Evolutionary conservation across 441 rosid genomes (phyloP).

Genomic region (Mallotus repandus): DNA sequence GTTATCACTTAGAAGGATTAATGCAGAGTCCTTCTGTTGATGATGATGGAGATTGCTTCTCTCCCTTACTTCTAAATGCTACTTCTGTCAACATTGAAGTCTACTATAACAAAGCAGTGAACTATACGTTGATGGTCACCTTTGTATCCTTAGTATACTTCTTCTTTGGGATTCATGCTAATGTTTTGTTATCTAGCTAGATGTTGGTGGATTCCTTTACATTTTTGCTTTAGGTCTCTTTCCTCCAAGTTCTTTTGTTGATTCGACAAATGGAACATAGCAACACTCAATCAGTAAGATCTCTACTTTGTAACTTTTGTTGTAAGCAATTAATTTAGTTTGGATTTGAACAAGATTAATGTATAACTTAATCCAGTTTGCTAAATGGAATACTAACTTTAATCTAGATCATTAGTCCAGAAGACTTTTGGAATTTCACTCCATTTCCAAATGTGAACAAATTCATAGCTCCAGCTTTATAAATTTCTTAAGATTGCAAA

Average conservation of each 20-base stretch:
- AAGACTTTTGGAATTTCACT: neutral
- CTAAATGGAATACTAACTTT: neutral
- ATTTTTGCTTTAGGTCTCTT: conserved; percentile 63
- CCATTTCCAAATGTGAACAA: neutral
- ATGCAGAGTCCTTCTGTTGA: conserved; percentile 96
- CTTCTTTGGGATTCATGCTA: conserved; percentile 10
- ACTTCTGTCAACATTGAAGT: conserved; percentile 93
- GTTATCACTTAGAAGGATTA: conserved; percentile 78
- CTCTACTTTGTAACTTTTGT: conserved; percentile 13
- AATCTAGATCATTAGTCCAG: neutral
- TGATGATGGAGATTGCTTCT: conserved; percentile 92
- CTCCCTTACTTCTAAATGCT: conserved; percentile 80
- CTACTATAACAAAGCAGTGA: conserved; percentile 97
- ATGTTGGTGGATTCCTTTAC: conserved; percentile 54
- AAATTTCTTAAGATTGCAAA: conserved; percentile 12
- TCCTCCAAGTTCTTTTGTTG: conserved; percentile 90
- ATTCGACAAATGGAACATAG: conserved; percentile 98
- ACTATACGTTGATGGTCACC: conserved; percentile 97
- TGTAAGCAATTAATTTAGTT: conserved; percentile 14
- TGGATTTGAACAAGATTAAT: neutral
- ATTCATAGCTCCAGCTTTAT: neutral
- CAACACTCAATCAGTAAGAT: conserved; percentile 93
- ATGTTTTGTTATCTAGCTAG: conserved; percentile 17
- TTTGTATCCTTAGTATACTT: conserved; percentile 79
- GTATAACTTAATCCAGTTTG: neutral